phyloP scores from a whole-genome alignment of 169 alveolate species.

The Plasmodium reichenowi region DNA sequence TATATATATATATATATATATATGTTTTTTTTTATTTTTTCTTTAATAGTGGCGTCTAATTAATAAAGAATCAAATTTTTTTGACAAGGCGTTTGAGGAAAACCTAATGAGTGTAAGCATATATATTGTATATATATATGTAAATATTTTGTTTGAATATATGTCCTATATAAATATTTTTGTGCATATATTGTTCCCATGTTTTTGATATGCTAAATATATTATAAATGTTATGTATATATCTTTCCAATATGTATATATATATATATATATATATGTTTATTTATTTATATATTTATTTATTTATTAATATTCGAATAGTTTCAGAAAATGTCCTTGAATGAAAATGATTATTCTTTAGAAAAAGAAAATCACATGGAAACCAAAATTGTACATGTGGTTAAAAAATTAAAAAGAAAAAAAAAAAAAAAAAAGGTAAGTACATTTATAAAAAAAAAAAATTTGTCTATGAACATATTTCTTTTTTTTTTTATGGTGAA shows the following conservation, averaged over 20 bases:
- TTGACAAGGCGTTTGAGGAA: slow-evolving; percentile 73
- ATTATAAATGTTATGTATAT: not conserved
- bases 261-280: slow-evolving; percentile 10
- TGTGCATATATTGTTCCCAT: too few relatives aligned
- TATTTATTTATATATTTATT: slow-evolving; percentile 1
- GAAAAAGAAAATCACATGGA: slow-evolving; percentile 44
- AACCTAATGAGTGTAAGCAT: slow-evolving; percentile 41
- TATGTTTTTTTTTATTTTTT: slow-evolving; percentile 2
- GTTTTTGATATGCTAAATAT: too few relatives aligned
- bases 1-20: too few relatives aligned
- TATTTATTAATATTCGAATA: slow-evolving; percentile 28
- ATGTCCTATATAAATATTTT: not conserved
- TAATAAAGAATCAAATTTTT: slow-evolving; percentile 67
- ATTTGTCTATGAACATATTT: slow-evolving; percentile 4
- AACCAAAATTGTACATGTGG: slow-evolving; percentile 40
- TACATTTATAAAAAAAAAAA: not conserved
- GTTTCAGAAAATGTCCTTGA: slow-evolving; percentile 70
- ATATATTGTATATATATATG: not conserved
- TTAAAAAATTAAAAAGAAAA: slow-evolving; percentile 58
- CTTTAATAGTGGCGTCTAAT: slow-evolving; percentile 64
- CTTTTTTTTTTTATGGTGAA: slow-evolving; percentile 16
- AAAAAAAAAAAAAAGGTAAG: slow-evolving; percentile 59
- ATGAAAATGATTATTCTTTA: slow-evolving; percentile 30
- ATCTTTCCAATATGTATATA: not conserved
- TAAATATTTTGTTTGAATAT: not conserved